Evolutionary conservation across 2,329 filamentous ascomycete species (phyloP), one percentile per base, ranked within the genome.

Genomic region (Scleromitrula shiraiana): DNA sequence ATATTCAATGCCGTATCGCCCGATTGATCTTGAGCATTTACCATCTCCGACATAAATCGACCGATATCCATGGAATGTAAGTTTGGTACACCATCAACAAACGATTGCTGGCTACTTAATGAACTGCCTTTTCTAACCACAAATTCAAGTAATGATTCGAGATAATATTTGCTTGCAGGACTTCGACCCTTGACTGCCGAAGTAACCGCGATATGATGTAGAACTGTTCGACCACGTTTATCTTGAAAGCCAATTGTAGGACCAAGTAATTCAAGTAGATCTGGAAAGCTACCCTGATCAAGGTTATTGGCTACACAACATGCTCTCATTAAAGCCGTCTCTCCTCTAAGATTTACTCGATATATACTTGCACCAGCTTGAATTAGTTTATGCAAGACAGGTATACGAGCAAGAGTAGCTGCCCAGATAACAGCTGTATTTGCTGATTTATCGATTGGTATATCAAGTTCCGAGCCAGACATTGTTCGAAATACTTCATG

Each of bases 381-480:
- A 47, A 97, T 86, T 9, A 98, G 74, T 0, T 90, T 77, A 46
- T 86, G 82, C 49, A 97, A 73, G 5, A 98, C 74, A 1, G 86
- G 78, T 64, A 95, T 83, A 14, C 91, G 84, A 2, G 89, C 89
- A 39, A 98, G 74, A 4, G 93, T 96, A 5, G 93, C 89, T 2
- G 93, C 93, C 93, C 93, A 98, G 62, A 97, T 91, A 33, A 98
- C 72, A 2, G 90, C 90, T 15, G 89, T 97, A 62, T 97, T 88
- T 29, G 83, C 83, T 50, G 88, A 88, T 22, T 83, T 77, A 62
- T 98, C 93, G 49, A 98, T 88, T 2, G 93, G 91, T 64, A 93
- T 84, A 61, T 98, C 93, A 19, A 97, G 77, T 56, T 98, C 91
- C 32, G 83, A 72, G 0, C 87, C 80, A 1, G 81, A 84, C 48